These are phyloP conservation scores for Guillardia theta DNA, from an alignment of 78 protist genomes.

Conservation along the genomic window DNA sequence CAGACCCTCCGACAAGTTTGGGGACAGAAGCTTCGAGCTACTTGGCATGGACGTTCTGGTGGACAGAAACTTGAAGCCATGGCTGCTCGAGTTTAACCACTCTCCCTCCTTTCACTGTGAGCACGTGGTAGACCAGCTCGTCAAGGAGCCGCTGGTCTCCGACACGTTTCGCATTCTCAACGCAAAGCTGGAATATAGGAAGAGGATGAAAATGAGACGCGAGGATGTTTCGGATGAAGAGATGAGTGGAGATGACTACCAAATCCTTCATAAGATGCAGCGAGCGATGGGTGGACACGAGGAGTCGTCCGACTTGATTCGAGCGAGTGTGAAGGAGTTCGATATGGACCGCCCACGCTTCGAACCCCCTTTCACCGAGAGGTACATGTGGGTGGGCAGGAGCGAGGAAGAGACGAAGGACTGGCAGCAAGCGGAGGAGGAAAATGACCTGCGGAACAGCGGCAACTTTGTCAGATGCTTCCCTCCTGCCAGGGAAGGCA, in stretches of 20 bases:
- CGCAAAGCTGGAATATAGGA: background rate
- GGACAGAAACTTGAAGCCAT: slow-evolving; percentile 33
- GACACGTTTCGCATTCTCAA: background rate
- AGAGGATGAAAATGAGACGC: background rate
- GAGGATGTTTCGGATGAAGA: background rate
- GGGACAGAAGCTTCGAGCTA: slow-evolving; percentile 42
- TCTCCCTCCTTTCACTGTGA: background rate
- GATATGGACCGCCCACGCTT: background rate
- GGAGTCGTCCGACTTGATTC: background rate
- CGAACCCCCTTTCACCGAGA: background rate
- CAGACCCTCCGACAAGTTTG: background rate
- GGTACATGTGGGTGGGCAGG: background rate
- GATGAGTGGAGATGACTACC: background rate
- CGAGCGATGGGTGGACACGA: background rate
- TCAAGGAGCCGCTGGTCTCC: background rate
- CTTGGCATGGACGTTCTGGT: slow-evolving; percentile 54
- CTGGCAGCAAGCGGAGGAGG: background rate
- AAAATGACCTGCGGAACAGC: background rate
- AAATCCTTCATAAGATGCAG: no score
- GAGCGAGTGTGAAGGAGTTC: background rate
- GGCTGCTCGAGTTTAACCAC: background rate
- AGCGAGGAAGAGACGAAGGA: background rate
- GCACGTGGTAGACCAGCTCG: background rate
- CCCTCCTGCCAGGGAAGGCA: no score
- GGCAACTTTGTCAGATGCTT: background rate